Evolutionary conservation across 2,329 filamentous ascomycete genomes (phyloP).

Genomic region (Ophiostoma piceae): DNA sequence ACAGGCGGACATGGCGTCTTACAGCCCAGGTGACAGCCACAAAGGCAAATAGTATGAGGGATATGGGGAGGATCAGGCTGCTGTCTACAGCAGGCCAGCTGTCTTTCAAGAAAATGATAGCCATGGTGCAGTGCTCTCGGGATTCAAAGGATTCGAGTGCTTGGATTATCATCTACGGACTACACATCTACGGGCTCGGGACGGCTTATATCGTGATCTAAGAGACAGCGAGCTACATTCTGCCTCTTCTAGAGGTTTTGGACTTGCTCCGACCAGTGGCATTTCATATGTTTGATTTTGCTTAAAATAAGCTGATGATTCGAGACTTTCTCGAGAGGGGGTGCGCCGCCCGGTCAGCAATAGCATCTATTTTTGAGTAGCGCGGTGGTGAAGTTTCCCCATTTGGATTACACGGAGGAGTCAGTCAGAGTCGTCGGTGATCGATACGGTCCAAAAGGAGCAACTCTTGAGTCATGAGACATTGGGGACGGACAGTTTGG

Average conservation of each 20-base stretch:
- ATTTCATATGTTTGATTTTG: not conserved
- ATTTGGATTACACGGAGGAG: not conserved
- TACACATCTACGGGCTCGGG: not conserved
- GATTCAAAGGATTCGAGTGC: not conserved
- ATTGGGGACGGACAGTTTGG: not conserved
- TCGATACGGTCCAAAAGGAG: not conserved
- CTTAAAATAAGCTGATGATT: not conserved
- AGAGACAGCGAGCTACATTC: not conserved
- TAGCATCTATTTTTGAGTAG: not conserved
- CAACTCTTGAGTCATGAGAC: not conserved
- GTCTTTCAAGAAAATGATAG: not conserved
- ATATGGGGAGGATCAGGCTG: not conserved
- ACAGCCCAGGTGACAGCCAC: not conserved
- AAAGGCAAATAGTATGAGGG: not conserved
- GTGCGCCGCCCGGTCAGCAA: not conserved
- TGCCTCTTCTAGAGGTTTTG: not conserved
- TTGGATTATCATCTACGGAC: not conserved
- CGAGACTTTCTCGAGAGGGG: not conserved
- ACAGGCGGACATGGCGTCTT: conserved; percentile 12
- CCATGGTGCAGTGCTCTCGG: not conserved
- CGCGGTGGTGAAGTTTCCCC: not conserved
- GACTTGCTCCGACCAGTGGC: not conserved
- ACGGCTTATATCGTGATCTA: not conserved
- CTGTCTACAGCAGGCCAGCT: not conserved
- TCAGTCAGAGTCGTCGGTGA: not conserved